phyloP scores from a whole-genome alignment of 1,284 basidiomycete genomes.

The Sphagnurus paluster region DNA sequence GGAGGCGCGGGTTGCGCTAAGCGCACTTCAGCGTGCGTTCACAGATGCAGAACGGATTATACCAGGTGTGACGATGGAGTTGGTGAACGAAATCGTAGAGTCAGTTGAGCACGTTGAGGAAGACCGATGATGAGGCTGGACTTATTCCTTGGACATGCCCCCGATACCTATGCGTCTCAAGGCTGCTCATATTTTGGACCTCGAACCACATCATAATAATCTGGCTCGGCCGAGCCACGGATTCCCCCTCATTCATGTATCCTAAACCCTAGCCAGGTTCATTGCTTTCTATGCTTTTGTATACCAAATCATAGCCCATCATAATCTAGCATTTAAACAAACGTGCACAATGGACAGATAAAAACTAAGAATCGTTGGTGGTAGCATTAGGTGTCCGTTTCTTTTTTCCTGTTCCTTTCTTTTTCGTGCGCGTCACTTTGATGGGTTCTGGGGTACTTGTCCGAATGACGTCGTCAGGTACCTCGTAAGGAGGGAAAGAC shows the following conservation, averaged over 20 bases:
- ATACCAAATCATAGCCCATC: conserved; percentile 19
- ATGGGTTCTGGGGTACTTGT: conserved; percentile 68
- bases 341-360: background rate
- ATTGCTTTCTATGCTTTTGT: conserved; percentile 18
- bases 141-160: background rate
- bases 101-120: conserved; percentile 90
- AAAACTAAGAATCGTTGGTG: conserved; percentile 5
- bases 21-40: conserved; percentile 84
- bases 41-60: conserved; percentile 90
- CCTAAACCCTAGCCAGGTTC: conserved; percentile 15
- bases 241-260: conserved; percentile 10
- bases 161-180: conserved; percentile 1
- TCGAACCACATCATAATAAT: conserved; percentile 2
- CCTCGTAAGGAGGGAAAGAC: conserved; percentile 63
- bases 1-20: conserved; percentile 83
- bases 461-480: conserved; percentile 50
- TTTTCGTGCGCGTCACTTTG: conserved; percentile 75
- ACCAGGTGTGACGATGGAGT: conserved; percentile 78
- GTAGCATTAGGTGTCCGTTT: conserved; percentile 45
- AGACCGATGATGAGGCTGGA: conserved; percentile 38
- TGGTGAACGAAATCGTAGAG: conserved; percentile 86
- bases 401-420: conserved; percentile 61
- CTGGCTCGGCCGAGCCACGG: background rate
- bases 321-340: conserved; percentile 18
- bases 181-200: conserved; percentile 6